Conservation (phyloP, 1,284 basidiomycete species). For the Leccinum proliferum region DNA sequence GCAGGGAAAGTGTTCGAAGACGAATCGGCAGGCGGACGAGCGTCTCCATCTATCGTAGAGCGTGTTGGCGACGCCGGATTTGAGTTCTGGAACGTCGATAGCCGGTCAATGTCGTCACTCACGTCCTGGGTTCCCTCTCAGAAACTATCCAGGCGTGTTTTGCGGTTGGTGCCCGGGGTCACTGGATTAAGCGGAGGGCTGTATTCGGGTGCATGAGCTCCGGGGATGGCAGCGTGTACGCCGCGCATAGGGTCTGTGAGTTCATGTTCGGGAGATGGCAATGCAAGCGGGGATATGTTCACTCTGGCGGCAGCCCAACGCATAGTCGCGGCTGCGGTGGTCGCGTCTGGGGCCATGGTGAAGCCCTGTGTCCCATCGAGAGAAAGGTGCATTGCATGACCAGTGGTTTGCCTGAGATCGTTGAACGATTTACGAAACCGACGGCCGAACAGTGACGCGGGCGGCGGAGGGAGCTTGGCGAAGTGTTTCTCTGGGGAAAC, state of each 20-base stretch:
- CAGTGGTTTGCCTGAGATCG: conserved; percentile 34
- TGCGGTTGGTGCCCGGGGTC: conserved; percentile 49
- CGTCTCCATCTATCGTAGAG: conserved; percentile 8
- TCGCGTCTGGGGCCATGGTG: conserved; percentile 44
- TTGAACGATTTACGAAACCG: conserved; percentile 58
- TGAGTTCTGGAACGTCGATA: conserved; percentile 25
- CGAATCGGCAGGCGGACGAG: conserved; percentile 7
- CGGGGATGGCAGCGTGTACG: conserved; percentile 60
- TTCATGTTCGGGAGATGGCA: conserved; percentile 86
- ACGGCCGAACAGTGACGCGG: conserved; percentile 27
- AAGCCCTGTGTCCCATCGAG: conserved; percentile 24
- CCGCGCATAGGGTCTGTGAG: conserved; percentile 80
- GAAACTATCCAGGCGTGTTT: conserved; percentile 56
- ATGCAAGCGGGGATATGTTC: conserved; percentile 70
- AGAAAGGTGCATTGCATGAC: conserved; percentile 24
- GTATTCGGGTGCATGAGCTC: conserved; percentile 44
- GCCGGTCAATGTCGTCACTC: conserved; percentile 29
- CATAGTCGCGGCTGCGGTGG: conserved; percentile 76
- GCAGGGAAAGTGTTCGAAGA: conserved; percentile 9
- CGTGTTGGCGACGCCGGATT: conserved; percentile 21
- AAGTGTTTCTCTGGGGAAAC: conserved; percentile 27
- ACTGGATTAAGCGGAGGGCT: conserved; percentile 26
- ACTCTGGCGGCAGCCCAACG: conserved; percentile 76
- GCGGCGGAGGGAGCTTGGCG: conserved; percentile 22
- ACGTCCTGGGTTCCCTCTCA: conserved; percentile 63